A percentile compares a stretch with the other conserved stretches of the same genome.
Evolutionary conservation across 164 flowering plant species (phyloP).

Genomic region (Vitis rupestris): DNA sequence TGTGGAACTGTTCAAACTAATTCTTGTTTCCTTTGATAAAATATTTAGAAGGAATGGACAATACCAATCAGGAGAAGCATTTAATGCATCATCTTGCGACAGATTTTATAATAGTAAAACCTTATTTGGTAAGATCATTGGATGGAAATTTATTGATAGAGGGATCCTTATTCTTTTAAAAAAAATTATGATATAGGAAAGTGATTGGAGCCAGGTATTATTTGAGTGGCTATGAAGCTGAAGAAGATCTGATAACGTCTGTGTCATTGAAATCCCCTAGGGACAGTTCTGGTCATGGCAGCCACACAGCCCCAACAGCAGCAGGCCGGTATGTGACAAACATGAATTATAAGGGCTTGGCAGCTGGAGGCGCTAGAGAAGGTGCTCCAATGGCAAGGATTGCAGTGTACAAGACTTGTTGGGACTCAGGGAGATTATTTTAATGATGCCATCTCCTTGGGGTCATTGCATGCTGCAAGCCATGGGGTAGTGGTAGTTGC

Average conservation of each 20-base stretch:
- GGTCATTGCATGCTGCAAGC: constrained; percentile 74
- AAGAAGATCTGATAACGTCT: constrained; percentile 36
- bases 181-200: constrained; percentile 45
- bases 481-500: constrained; percentile 69
- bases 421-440: constrained; percentile 80
- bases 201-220: constrained; percentile 81
- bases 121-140: neutral
- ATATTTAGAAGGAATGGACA: constrained; percentile 10
- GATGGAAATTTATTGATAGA: neutral
- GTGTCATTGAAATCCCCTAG: constrained; percentile 62
- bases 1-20: too few species aligned
- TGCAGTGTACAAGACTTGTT: constrained; percentile 79
- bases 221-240: constrained; percentile 56
- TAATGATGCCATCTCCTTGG: constrained; percentile 76
- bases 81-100: constrained; percentile 74
- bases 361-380: constrained; percentile 76
- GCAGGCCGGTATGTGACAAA: constrained; percentile 67
- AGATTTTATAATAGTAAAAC: constrained; percentile 37
- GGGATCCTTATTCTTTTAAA: neutral
- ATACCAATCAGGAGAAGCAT: constrained; percentile 71
- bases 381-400: constrained; percentile 85
- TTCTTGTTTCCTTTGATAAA: too few species aligned
- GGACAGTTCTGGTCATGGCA: constrained; percentile 82
- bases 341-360: constrained; percentile 67
- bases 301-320: constrained; percentile 83